Conservation (phyloP, 179 eudicot species). For the Silene vulgaris region DNA sequence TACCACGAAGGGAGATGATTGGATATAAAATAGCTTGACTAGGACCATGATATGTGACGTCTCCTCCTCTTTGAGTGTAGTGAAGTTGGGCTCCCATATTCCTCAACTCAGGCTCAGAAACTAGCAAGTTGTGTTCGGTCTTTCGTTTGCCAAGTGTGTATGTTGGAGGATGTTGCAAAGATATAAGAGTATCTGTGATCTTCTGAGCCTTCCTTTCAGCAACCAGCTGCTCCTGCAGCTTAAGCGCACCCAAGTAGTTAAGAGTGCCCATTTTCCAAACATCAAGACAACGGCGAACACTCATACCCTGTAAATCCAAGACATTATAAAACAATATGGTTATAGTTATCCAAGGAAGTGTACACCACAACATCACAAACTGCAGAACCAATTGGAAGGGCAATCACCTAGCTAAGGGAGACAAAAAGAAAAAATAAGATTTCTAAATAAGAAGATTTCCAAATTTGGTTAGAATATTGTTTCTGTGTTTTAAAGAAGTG, state of each 20-base stretch:
- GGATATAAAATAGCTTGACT: constrained; percentile 79
- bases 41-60: constrained; percentile 80
- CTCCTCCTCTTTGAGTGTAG: constrained; percentile 83
- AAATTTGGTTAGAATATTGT: too few species aligned
- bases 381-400: not conserved
- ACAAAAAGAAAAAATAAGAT: too few species aligned
- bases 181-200: constrained; percentile 54
- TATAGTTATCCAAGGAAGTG: constrained; percentile 36
- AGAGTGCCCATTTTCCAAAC: constrained; percentile 78
- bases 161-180: constrained; percentile 87
- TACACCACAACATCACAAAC: not conserved
- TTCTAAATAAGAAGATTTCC: too few species aligned
- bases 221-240: constrained; percentile 63
- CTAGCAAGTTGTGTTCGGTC: constrained; percentile 65
- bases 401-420: not conserved
- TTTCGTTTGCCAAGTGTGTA: constrained; percentile 83
- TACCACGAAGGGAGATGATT: constrained; percentile 62
- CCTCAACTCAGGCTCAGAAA: constrained; percentile 52
- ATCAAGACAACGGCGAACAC: constrained; percentile 48
- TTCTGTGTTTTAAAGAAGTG: too few species aligned
- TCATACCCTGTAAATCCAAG: constrained; percentile 37
- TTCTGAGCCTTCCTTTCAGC: constrained; percentile 55
- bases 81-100: constrained; percentile 75
- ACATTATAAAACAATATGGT: not conserved
- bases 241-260: constrained; percentile 58